Evolutionary conservation across 805 yeast genomes (phyloP), one percentile per base, ranked within the genome.

Genomic region (Hanseniaspora pseudoguilliermondii): DNA sequence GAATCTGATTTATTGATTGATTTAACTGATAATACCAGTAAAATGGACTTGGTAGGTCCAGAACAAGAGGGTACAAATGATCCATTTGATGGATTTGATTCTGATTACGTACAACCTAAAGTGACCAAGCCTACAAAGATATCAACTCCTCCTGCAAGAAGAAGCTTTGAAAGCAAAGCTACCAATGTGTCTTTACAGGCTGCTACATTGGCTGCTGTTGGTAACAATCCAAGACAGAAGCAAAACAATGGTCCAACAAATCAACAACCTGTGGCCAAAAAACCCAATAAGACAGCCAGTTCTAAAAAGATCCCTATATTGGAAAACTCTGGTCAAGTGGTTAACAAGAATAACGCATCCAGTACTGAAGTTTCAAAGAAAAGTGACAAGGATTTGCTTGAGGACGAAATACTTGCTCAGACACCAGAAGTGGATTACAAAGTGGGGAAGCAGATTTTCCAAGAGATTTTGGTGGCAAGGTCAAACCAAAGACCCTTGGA

Each of bases 391-490:
- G 38, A 49, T 4, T 54, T 54, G n/a, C 55, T 61, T 18, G 64
- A 61, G 38, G 65, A 64, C 21, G 63, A 66, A 40, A 64, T 69
- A 9, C 65, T 73, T 62, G 65, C 67, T 10, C 61, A 66, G 8
- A 58, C 72, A 6, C 70, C 67, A 39, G 96, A 96, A 2, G 85
- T 91, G 11, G 97, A 91, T 67, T 81, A 78, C 55, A 63, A 64
- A 4, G 83, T 95, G 0, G 95, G 95, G 11, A 78, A 79, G 59
- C 96, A 87, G 65, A 90, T 91, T 52, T 71, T 91, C 56, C 85
- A 84, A 60, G 96, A 91, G 64, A 87, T 91, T 57, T 84, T 91
- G 27, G 84, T 89, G 5, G 82, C 82, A 55, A 96, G 96, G 15
- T 96, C 90, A 65, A 86, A 86, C 62, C 55, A 52, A 29, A 52